phyloP scores from a whole-genome alignment of 345 rosid species.

The Combretum micranthum region DNA sequence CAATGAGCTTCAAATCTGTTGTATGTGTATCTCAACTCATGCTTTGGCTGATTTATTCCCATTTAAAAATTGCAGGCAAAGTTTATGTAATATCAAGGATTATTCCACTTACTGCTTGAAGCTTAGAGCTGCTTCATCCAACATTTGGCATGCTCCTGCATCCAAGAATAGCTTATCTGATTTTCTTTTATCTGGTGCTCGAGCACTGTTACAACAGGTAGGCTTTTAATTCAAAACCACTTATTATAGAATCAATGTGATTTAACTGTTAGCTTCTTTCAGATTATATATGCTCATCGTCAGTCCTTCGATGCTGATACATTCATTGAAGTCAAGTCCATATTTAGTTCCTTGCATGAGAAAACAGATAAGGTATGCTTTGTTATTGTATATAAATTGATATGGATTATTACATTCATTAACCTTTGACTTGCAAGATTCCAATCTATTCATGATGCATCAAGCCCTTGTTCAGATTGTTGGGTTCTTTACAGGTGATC shows the following conservation, averaged over 20 bases:
- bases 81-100: constrained; percentile 44
- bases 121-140: constrained; percentile 45
- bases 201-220: constrained; percentile 70
- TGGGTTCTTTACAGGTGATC: too few relatives aligned
- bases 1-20: not conserved
- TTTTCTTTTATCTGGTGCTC: constrained; percentile 50
- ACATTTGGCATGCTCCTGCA: constrained; percentile 47
- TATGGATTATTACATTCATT: too few relatives aligned
- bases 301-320: constrained; percentile 53
- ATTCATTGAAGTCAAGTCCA: constrained; percentile 47
- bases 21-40: not conserved
- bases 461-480: too few relatives aligned
- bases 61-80: constrained; percentile 40
- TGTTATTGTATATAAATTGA: not conserved
- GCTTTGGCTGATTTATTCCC: not conserved
- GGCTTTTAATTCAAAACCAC: not conserved
- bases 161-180: constrained; percentile 23
- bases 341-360: constrained; percentile 35
- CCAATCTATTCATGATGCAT: too few relatives aligned
- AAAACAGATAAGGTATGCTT: constrained; percentile 33
- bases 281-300: constrained; percentile 67
- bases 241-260: not conserved
- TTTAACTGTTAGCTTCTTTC: constrained; percentile 20
- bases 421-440: too few relatives aligned
- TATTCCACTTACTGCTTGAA: constrained; percentile 36